phyloP scores from a whole-genome alignment of 768 basidiomycete genomes.

The Calocera viscosa region DNA sequence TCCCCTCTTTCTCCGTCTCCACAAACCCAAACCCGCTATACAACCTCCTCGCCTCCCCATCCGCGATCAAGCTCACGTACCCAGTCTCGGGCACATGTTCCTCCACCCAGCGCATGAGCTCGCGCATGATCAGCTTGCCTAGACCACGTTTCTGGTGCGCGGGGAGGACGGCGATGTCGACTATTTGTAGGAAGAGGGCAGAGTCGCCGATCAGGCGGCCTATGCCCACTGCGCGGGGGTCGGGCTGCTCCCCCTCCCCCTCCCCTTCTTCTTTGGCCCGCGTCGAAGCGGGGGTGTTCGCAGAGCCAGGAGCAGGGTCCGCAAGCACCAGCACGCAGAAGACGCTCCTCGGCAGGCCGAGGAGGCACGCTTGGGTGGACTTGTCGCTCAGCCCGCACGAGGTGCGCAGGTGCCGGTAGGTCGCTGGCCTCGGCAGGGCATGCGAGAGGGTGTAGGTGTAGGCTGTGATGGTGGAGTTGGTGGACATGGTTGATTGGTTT shows the following conservation, averaged over 20 bases:
- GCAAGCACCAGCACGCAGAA: slow-evolving; percentile 2
- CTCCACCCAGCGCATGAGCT: background rate
- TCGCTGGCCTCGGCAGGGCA: background rate
- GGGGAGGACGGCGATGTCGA: slow-evolving; percentile 3
- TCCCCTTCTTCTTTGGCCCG: background rate
- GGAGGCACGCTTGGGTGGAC: background rate
- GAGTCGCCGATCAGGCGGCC: background rate
- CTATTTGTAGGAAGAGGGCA: background rate
- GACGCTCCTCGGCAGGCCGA: background rate
- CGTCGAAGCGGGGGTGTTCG: background rate
- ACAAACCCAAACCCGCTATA: background rate
- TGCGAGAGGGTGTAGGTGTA: background rate
- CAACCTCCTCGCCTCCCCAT: background rate
- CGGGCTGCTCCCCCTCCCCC: background rate
- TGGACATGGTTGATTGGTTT: too few species aligned
- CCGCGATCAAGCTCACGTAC: background rate
- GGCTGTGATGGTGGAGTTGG: background rate
- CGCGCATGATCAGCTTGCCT: background rate
- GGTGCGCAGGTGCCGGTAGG: background rate
- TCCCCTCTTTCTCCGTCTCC: background rate
- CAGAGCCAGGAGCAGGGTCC: background rate
- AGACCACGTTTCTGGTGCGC: background rate
- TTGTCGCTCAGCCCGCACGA: background rate
- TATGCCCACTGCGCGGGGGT: background rate
- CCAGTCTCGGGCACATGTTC: background rate